Evolutionary conservation across 805 yeast genomes (phyloP).

Genomic region (Kuraishia hungarica): DNA sequence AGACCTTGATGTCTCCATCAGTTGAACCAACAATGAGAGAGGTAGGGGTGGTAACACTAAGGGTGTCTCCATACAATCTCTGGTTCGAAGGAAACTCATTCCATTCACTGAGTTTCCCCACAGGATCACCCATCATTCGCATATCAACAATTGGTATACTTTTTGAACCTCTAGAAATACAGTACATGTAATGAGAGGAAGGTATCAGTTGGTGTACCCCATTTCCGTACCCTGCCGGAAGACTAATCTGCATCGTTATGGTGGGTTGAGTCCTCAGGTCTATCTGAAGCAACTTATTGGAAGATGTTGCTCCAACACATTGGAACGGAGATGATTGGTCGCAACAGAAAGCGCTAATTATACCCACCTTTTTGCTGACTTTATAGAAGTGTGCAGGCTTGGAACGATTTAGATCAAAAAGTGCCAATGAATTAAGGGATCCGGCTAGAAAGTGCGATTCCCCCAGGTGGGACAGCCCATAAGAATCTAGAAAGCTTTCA

Average conservation of each 20-base stretch:
- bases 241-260: not conserved
- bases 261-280: not conserved
- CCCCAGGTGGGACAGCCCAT: conserved; percentile 3
- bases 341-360: not conserved
- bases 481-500: conserved; percentile 3
- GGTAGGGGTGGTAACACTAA: not conserved
- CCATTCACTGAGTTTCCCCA: not conserved
- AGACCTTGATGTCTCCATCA: not conserved
- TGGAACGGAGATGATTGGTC: not conserved
- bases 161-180: not conserved
- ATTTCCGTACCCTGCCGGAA: not conserved
- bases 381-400: not conserved
- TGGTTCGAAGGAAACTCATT: not conserved
- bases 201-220: not conserved
- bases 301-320: not conserved
- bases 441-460: not conserved
- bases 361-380: not conserved
- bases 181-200: not conserved
- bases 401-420: conserved; percentile 1
- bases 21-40: not conserved
- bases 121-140: not conserved
- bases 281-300: not conserved
- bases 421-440: not conserved
- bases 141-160: not conserved
- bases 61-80: not conserved